Evolutionary conservation across 2,329 filamentous ascomycete genomes (phyloP), one percentile per base, ranked within the genome.

Genomic region (Fusarium tanahbumbuense): DNA sequence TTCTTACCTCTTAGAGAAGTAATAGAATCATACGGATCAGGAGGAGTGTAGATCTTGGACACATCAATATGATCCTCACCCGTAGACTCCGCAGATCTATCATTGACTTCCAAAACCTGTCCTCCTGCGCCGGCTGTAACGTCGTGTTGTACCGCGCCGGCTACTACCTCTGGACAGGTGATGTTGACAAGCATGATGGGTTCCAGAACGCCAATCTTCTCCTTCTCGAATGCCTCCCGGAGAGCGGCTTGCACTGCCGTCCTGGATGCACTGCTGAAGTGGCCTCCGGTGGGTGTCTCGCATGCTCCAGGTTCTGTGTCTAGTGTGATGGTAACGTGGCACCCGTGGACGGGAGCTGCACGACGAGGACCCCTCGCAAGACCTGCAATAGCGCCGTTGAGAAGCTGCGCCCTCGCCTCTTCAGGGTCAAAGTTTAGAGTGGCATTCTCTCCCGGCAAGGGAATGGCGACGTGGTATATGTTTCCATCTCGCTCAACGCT

Each of bases 121-220:
- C 92, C 89, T 55, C 92, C 90, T 1, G 92, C 86, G 0, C 91
- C 89, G 9, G 91, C 88, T 4, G 89, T 91, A 59, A 97, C 89
- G 76, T 96, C 91, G 71, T 97, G 93, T 34, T 97, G 89, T 12
- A 99, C 92, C 7, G 88, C 87, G 6, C 94, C 94, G 2, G 97
- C 90, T 9, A 88, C 90, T 8, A 87, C 86, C 80, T 98, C 95
- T 54, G 96, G 93, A 52, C 96, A 93, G 71, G 89, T 90, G 76
- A 99, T 97, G 55, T 91, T 89, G 8, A 93, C 93, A 64, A 91
- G 90, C 93, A 98, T 98, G 57, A 99, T 92, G 2, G 96, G 96
- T 77, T 99, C 96, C 82, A 98, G 91, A 41, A 99, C 83, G 2
- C 87, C 86, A 2, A 93, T 87, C 5, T 84, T 82, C 5, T 82